Percentiles rank a stretch among this genome's conserved stretches.
phyloP scores from a whole-genome alignment of 345 rosid genomes.

The Syzygium jambos region DNA sequence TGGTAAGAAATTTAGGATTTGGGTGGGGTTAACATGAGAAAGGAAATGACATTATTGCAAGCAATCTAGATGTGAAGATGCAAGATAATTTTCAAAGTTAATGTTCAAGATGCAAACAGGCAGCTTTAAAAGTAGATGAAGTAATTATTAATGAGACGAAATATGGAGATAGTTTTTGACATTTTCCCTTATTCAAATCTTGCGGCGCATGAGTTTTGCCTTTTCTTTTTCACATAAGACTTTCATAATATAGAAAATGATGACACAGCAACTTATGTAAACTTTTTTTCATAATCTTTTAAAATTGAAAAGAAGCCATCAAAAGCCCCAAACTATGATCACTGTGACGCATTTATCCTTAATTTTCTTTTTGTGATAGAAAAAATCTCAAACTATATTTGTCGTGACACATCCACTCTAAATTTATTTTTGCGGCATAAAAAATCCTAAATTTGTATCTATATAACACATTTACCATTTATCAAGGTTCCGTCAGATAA shows the following conservation, averaged over 20 bases:
- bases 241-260: background rate
- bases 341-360: no score
- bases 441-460: no score
- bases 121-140: background rate
- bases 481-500: no score
- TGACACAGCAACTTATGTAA: background rate
- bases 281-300: no score
- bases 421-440: no score
- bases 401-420: no score
- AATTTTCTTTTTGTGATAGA: no score
- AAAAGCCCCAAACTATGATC: no score
- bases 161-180: background rate
- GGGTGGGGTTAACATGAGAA: background rate
- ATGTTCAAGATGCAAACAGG: background rate
- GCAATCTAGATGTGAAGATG: background rate
- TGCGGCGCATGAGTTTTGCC: fast-evolving
- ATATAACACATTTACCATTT: no score
- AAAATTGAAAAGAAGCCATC: no score
- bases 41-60: background rate
- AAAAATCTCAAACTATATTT: no score
- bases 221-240: background rate
- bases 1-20: no score
- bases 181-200: background rate
- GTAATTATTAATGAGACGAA: background rate
- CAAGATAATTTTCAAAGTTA: background rate